A percentile compares a stretch with the other conserved stretches of the same genome.
Conservation (phyloP, 148 eudicot species). For the Rhododendron simsii region DNA sequence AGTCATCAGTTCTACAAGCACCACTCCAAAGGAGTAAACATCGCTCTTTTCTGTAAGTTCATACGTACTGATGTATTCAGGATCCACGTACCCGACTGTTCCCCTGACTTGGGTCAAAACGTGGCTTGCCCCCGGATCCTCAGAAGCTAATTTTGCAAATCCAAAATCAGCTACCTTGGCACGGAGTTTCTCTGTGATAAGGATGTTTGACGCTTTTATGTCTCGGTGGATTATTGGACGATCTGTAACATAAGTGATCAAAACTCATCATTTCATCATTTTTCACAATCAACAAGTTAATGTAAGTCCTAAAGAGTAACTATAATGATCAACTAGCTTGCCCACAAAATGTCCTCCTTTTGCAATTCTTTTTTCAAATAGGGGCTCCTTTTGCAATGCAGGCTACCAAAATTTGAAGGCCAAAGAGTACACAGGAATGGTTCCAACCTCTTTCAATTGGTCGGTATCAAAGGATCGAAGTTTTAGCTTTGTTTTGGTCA, state of each 20-base stretch:
- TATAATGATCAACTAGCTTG: background rate
- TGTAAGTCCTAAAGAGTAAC: background rate
- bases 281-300: background rate
- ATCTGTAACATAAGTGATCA: conserved; percentile 47
- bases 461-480: background rate
- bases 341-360: background rate
- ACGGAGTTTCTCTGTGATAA: conserved; percentile 64
- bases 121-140: conserved; percentile 58
- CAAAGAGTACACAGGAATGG: background rate
- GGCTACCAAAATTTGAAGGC: background rate
- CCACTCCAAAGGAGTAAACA: conserved; percentile 75
- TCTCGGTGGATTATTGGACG: conserved; percentile 88
- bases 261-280: conserved; percentile 13
- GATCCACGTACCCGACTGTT: conserved; percentile 77
- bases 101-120: conserved; percentile 75
- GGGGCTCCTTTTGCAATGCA: background rate
- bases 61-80: conserved; percentile 66
- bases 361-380: background rate
- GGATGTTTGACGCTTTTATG: conserved; percentile 72
- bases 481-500: background rate
- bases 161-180: conserved; percentile 92
- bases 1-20: conserved; percentile 66
- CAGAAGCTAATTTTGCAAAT: conserved; percentile 54
- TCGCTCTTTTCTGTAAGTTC: conserved; percentile 82
- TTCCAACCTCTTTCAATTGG: background rate